phyloP scores from a whole-genome alignment of 2,329 filamentous ascomycete genomes.

The Penicillium sp. region DNA sequence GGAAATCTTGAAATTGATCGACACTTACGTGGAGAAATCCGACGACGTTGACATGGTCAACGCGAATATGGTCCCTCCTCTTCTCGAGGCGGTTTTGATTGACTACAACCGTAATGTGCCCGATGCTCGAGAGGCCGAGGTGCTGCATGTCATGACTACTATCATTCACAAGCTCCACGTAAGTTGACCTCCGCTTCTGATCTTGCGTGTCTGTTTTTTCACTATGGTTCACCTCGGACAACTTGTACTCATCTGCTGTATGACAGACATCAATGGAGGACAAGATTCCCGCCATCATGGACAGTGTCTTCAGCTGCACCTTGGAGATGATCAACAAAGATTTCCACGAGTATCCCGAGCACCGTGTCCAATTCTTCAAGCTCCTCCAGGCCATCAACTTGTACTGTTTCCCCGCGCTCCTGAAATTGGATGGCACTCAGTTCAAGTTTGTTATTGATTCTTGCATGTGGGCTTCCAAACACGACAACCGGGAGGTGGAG shows the following conservation, averaged over 20 bases:
- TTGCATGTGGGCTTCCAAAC: constrained; percentile 99
- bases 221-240: too few relatives aligned
- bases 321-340: constrained; percentile 99
- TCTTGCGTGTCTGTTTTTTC: too few relatives aligned
- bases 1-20: constrained; percentile 96
- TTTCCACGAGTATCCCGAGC: constrained; percentile 97
- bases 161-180: constrained; percentile 95
- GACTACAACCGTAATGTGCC: constrained; percentile 98
- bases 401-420: constrained; percentile 88
- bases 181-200: constrained; percentile 42
- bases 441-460: constrained; percentile 99
- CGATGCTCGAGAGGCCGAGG: constrained; percentile 91
- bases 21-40: constrained; percentile 96
- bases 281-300: constrained; percentile 94
- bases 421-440: constrained; percentile 90
- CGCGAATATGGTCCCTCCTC: constrained; percentile 87
- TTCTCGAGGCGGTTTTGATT: constrained; percentile 85
- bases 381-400: constrained; percentile 91
- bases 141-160: constrained; percentile 94
- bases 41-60: constrained; percentile 93
- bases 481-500: constrained; percentile 97
- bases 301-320: constrained; percentile 97
- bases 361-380: constrained; percentile 99
- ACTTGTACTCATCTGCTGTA: too few relatives aligned
- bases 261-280: constrained; percentile 87